Conservation (phyloP, 768 basidiomycete genomes). For the Lentinula lateritia region DNA sequence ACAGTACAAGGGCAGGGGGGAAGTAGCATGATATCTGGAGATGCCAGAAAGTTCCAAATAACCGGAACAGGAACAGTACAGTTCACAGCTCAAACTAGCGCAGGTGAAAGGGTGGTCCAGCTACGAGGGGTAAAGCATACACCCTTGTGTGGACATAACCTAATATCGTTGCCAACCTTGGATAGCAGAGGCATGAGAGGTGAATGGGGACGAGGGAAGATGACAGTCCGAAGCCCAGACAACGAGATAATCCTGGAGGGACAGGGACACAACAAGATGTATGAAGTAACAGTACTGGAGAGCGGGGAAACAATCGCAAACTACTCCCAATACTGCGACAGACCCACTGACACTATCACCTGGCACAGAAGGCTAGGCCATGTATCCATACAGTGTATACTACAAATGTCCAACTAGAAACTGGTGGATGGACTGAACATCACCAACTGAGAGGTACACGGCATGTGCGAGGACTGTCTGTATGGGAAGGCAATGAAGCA, state of each 20-base stretch:
- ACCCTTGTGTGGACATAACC: no score
- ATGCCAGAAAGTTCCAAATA: background rate
- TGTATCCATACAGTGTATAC: conserved; percentile 8
- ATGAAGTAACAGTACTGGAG: no score
- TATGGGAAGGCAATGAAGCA: conserved; percentile 16
- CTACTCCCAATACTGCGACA: no score
- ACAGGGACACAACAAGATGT: no score
- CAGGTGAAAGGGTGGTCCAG: background rate
- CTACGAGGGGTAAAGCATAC: background rate
- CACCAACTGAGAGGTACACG: background rate
- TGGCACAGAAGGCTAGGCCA: conserved; percentile 10
- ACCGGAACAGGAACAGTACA: background rate
- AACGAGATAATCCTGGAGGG: no score
- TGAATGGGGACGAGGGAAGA: no score
- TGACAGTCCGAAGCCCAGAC: no score
- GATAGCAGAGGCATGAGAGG: no score
- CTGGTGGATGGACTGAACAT: conserved; percentile 19
- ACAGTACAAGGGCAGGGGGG: background rate
- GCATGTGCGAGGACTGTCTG: conserved; percentile 21
- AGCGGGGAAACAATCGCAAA: no score
- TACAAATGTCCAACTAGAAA: conserved; percentile 7
- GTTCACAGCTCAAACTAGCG: background rate
- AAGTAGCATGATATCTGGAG: background rate
- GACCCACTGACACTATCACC: background rate
- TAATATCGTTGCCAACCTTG: no score